Base-by-base conservation (phyloP, 2,329 filamentous ascomycete genomes). In the Colletotrichum tabaci region DNA sequence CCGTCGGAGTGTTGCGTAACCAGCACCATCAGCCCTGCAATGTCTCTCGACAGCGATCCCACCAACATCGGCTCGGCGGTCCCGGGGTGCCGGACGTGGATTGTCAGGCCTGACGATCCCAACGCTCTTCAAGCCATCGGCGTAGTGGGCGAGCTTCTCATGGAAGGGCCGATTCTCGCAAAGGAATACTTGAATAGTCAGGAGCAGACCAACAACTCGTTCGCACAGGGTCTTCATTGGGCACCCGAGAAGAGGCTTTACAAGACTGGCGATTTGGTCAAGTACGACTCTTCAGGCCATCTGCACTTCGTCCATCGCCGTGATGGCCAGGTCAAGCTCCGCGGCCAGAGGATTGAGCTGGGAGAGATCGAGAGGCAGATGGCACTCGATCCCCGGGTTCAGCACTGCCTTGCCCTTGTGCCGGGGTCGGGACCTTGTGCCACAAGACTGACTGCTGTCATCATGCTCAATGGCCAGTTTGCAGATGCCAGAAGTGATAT, bases 291-390 rank as follows among this genome's bases (percentile, higher is more conserved):
- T 0, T 92, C 96, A 77, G 93, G 93, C 0, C 92, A 91, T 0
- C 85, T 98, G 7, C 81, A 93, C 2, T 94, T 96, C 52, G 81
- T 90, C 6, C 93, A 94, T 18, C 88, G 94, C 38, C 84, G 91
- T 16, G 94, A 97, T 75, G 92, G 92, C 69, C 94, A 96, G 79
- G 86, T 96, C 66, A 97, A 97, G 79, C 86, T 97, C 12, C 88
- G 93, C 49, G 94, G 94, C 0, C 93, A 96, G 74, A 86, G 93
- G 53, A 91, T 97, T 46, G 94, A 97, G 78, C 86, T 95, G 12
- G 88, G 89, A 1, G 94, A 97, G 78, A 92, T 97, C 64, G 92
- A 90, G 67, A 87, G 66, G 12, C 66, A 65, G 18, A 2, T 72
- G 15, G 52, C 38, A 2, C n/a, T 71, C 7, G 38, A 71, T 13